Conservation (phyloP, 495 filamentous ascomycete species). For the Lasiosphaeria hispida region DNA sequence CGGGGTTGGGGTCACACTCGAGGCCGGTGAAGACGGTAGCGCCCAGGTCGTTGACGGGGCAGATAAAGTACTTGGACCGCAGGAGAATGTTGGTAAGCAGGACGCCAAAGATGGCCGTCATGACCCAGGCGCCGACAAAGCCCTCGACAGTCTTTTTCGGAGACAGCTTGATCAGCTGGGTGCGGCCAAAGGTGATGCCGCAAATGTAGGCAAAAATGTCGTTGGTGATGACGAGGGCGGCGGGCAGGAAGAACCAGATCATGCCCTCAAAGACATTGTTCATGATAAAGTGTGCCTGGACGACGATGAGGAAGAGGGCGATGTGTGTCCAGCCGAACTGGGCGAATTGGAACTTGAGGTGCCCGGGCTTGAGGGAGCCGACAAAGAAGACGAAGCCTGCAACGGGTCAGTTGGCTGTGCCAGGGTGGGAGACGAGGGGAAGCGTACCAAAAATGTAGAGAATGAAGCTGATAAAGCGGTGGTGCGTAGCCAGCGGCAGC, state of each 20-base stretch:
- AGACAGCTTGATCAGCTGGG: conserved; percentile 95
- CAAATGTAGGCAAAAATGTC: conserved; percentile 99
- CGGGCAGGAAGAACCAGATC: conserved; percentile 99
- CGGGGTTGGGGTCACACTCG: conserved; percentile 88
- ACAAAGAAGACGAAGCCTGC: conserved; percentile 99
- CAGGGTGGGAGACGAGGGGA: not conserved
- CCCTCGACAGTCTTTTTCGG: conserved; percentile 99
- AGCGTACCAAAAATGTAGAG: conserved; percentile 90
- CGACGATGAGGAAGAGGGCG: conserved; percentile 95
- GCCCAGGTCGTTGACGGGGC: conserved; percentile 94
- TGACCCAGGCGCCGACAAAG: conserved; percentile 95
- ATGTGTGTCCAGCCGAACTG: conserved; percentile 99
- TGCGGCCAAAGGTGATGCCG: conserved; percentile 94
- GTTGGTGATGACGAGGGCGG: conserved; percentile 93
- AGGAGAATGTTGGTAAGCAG: conserved; percentile 83
- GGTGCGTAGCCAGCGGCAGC: conserved; percentile 90
- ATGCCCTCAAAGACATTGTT: conserved; percentile 99
- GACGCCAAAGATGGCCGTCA: conserved; percentile 83
- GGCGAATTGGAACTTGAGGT: conserved; percentile 97
- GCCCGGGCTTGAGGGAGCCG: conserved; percentile 87
- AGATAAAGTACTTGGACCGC: conserved; percentile 96
- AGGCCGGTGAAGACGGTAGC: conserved; percentile 90
- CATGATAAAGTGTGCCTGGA: conserved; percentile 99
- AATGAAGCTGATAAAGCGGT: conserved; percentile 97
- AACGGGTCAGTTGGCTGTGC: conserved; percentile 11